These are phyloP conservation scores for Ilyonectria destructans DNA, from an alignment of 2,329 filamentous ascomycete genomes.

Conservation along the genomic window DNA sequence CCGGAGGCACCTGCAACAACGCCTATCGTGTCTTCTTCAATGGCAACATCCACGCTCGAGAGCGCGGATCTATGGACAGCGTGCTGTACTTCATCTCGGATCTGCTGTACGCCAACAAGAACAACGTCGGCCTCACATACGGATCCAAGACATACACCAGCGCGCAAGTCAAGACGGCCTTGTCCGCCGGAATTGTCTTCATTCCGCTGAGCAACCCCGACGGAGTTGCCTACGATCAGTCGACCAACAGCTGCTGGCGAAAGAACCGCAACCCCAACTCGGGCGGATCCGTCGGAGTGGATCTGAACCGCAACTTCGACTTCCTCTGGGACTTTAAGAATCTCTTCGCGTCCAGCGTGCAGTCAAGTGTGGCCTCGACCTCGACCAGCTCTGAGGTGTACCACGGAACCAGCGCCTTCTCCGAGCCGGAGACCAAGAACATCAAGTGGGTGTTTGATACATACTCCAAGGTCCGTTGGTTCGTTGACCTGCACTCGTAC, in stretches of 20 bases:
- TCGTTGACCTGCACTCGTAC: conserved; percentile 69
- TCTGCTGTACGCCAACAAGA: conserved; percentile 66
- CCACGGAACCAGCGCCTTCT: conserved; percentile 64
- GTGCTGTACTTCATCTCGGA: conserved; percentile 71
- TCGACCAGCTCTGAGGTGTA: conserved; percentile 61
- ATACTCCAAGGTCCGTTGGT: conserved; percentile 67
- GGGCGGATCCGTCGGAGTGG: conserved; percentile 57
- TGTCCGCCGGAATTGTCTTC: conserved; percentile 61
- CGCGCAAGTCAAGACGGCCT: conserved; percentile 65
- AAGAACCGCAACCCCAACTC: conserved; percentile 65
- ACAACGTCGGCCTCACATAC: conserved; percentile 63
- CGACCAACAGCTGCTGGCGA: conserved; percentile 63
- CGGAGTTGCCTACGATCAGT: conserved; percentile 65
- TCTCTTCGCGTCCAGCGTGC: conserved; percentile 58
- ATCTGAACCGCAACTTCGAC: conserved; percentile 53
- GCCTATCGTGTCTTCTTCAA: conserved; percentile 65
- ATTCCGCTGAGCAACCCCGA: conserved; percentile 59
- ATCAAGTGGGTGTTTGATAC: conserved; percentile 66
- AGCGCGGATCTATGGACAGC: conserved; percentile 68
- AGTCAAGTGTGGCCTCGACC: conserved; percentile 54
- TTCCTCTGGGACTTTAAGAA: conserved; percentile 65
- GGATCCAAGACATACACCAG: conserved; percentile 66
- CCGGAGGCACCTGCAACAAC: conserved; percentile 44
- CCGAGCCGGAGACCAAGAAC: conserved; percentile 68
- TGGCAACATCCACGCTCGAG: conserved; percentile 67